These are phyloP conservation scores for Margaritispora aquatica DNA, from an alignment of 495 filamentous ascomycete genomes.

Conservation along the genomic window DNA sequence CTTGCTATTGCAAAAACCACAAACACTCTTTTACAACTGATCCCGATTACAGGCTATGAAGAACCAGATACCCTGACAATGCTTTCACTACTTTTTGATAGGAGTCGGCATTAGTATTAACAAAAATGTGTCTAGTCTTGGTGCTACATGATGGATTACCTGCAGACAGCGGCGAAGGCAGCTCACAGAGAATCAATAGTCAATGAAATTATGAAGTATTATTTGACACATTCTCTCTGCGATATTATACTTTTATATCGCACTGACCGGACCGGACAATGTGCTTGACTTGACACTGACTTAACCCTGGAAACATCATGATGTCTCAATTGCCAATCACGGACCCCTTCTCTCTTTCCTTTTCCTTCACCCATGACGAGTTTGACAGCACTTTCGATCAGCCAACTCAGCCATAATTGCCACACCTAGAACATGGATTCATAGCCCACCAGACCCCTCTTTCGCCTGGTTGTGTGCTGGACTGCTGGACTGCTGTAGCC, in stretches of 20 bases:
- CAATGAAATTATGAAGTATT: conserved; percentile 3
- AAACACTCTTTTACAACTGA: no score
- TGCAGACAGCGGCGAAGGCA: neutral
- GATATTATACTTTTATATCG: neutral
- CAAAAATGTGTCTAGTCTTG: no score
- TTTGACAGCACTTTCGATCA: conserved; percentile 6
- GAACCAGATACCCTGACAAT: no score
- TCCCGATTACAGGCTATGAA: no score
- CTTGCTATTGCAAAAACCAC: no score
- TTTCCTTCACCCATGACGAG: conserved; percentile 1
- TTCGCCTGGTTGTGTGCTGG: no score
- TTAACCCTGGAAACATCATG: neutral
- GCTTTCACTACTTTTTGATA: no score
- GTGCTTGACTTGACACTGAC: neutral
- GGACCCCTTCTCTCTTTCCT: neutral
- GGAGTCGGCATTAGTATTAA: no score
- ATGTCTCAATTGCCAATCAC: conserved; percentile 15
- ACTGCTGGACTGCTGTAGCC: no score
- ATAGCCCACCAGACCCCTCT: neutral
- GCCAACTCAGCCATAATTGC: conserved; percentile 15
- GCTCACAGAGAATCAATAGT: neutral
- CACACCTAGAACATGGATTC: neutral
- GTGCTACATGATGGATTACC: no score
- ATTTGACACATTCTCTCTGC: neutral
- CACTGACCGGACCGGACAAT: no score